Evolutionary conservation across 2,329 filamentous ascomycete species (phyloP), one percentile per base, ranked within the genome.

Genomic region (Aspergillus sergii): DNA sequence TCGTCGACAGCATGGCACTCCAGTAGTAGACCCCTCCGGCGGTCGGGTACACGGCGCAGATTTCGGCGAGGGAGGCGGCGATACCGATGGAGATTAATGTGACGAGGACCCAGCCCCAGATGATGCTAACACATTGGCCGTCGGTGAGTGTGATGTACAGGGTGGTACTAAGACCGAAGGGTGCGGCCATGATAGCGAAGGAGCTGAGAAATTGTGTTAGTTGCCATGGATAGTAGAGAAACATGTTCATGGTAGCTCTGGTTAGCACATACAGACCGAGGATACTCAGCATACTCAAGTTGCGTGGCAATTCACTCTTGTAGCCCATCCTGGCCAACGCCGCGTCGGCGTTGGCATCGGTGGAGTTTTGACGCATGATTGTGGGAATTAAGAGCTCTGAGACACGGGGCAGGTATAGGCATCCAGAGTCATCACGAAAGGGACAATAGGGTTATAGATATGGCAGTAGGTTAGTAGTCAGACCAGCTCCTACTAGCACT

Each of bases 151-250:
- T 88, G 73, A 91, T 89, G 77, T 86, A 88, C 65, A 92, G 81
- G 1, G 89, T 91, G 19, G 89, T 91, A 34, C 83, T 86, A 43
- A 91, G 81, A 41, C 89, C 89, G 68, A 88, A 90, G 0, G 88
- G 88, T 12, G 88, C 88, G 12, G 89, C 89, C 88, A 92, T 91
- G 75, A 92, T 91, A 58, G 89, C 89, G 72, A 92, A 92, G 51
- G 88, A 90, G 66, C 80, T 82, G 26, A 53, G 53, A 46, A 30
- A 23, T 57, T n/a, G 21, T 28, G 21, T 59, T 32, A 61, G n/a
- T 26, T 51, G 36, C 26, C 36, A 51, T 32, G 6, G 8, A 10
- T 14, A 0, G 19, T 1, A 10, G 48, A 32, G 28, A 11, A n/a
- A 19, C 26, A 32, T 7, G 4, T 26, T 8, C 21, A 28, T 26